Base-by-base conservation (phyloP, 1,284 basidiomycete species). In the Microbotryum lychnidis-dioicae region DNA sequence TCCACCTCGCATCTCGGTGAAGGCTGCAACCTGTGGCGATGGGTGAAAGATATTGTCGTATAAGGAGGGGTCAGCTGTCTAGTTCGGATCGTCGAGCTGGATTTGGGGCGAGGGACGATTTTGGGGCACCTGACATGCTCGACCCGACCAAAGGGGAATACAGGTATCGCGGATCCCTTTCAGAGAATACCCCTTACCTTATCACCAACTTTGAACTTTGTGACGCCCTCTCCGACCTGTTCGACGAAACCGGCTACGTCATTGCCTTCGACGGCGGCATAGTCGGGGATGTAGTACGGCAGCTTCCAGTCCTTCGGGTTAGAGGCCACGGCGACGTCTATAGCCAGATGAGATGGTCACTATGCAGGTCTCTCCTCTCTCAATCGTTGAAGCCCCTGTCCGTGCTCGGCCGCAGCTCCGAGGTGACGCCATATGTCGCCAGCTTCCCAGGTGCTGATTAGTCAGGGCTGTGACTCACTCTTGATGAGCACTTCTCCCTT, bases 281-380 rank as follows among this genome's bases (percentile, higher is more conserved):
- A 63, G 4, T 45, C 50, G 0, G 23, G 37, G 1, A 64, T n/a
- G 45, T 56, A 54, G 25, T 20, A 10, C 0, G 70, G 65, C 1
- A 72, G 23, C 63, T 75, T 75, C 72, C 71, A 75, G 57, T 76
- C 75, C 50, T 75, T 75, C 0, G 76, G 76, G 57, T 76, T 75
- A 4, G 63, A 65, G 1, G 71, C 70, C 6, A 76, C 73, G 2
- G 68, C 72, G 33, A 75, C 72, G 51, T 75, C 66, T 68, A 6
- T 12, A 18, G 10, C 14, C 21, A 14, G 9, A 33, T 25, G 7
- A 10, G 18, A 29, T n/a, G 14, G 49, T 42, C 21, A 46, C 27
- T 6, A 16, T 16, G 12, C 14, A 58, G 48, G n/a, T 10, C 23
- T 27, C n/a, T 50, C 48, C 47, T 20, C 55, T 10, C 10, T 6